A percentile compares a stretch with the other conserved stretches of the same genome.
phyloP scores from a whole-genome alignment of 2,329 filamentous ascomycete species.

The Amauroascus verrucosus region DNA sequence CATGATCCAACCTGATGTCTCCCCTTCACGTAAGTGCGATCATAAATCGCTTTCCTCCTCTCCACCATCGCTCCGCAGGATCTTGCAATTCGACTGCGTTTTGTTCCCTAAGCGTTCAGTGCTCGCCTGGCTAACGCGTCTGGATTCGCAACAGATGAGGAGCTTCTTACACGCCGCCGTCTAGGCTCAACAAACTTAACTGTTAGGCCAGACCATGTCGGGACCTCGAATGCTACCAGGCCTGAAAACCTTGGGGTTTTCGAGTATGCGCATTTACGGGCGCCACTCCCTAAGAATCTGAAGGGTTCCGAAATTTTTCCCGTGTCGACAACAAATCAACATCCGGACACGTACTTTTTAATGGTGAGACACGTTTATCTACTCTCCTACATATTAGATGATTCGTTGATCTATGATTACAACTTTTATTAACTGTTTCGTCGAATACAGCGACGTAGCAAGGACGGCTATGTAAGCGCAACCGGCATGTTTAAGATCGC shows the following conservation, averaged over 20 bases:
- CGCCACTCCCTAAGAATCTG: slow-evolving; percentile 83
- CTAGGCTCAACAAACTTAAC: slow-evolving; percentile 86
- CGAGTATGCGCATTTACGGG: slow-evolving; percentile 91
- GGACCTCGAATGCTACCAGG: slow-evolving; percentile 60
- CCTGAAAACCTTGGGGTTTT: slow-evolving; percentile 68
- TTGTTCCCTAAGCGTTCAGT: not conserved
- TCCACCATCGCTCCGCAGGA: not conserved
- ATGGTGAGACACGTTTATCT: slow-evolving; percentile 51
- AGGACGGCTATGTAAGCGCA: slow-evolving; percentile 55
- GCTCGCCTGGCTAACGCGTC: slow-evolving; percentile 16
- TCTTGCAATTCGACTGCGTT: not conserved
- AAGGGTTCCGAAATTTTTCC: slow-evolving; percentile 84
- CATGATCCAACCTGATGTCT: slow-evolving; percentile 33
- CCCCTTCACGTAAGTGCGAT: slow-evolving; percentile 37
- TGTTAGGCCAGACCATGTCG: slow-evolving; percentile 66
- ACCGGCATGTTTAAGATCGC: slow-evolving; percentile 62
- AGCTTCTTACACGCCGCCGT: slow-evolving; percentile 72
- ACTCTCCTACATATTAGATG: not conserved
- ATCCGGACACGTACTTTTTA: slow-evolving; percentile 86
- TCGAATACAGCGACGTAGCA: slow-evolving; percentile 47
- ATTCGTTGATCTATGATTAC: not conserved
- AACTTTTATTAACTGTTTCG: not conserved
- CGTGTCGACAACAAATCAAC: slow-evolving; percentile 49
- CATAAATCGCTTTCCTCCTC: not conserved
- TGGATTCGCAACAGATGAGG: slow-evolving; percentile 44